phyloP scores from a whole-genome alignment of 1,284 basidiomycete species.

The Coniferiporia weirii region DNA sequence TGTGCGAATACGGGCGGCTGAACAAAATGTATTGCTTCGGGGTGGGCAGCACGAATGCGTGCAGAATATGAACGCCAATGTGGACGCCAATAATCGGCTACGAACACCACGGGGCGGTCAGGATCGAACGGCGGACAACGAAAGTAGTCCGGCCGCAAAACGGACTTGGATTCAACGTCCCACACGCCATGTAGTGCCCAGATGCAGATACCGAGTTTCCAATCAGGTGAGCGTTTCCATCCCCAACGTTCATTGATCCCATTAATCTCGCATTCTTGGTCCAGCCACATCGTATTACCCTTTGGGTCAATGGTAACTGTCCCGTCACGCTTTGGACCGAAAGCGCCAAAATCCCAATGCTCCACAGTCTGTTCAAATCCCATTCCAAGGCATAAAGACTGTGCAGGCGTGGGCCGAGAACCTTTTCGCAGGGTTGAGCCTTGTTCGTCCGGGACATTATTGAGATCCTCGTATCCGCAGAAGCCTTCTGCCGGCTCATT shows the following conservation, averaged over 20 bases:
- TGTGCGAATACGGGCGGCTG: constrained; percentile 89
- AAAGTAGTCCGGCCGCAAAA: constrained; percentile 84
- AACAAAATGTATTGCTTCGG: constrained; percentile 85
- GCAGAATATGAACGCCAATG: constrained; percentile 66
- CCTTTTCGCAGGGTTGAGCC: constrained; percentile 79
- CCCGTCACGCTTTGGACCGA: constrained; percentile 77
- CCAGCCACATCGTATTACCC: constrained; percentile 70
- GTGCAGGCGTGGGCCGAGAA: constrained; percentile 79
- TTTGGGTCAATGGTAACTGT: constrained; percentile 80
- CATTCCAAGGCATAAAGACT: constrained; percentile 85
- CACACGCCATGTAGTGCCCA: constrained; percentile 96
- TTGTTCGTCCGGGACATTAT: constrained; percentile 57
- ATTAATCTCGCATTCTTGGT: constrained; percentile 36
- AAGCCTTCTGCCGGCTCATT: constrained; percentile 94
- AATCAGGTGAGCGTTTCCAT: constrained; percentile 72
- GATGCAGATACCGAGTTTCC: constrained; percentile 82
- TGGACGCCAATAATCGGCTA: constrained; percentile 78
- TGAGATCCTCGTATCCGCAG: constrained; percentile 74
- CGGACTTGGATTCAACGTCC: constrained; percentile 66
- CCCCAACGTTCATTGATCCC: constrained; percentile 50
- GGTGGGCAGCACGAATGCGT: constrained; percentile 70
- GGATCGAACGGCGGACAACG: constrained; percentile 34
- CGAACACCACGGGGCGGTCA: constrained; percentile 54
- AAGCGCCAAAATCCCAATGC: constrained; percentile 73
- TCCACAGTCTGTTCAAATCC: constrained; percentile 83